phyloP scores from a whole-genome alignment of 805 yeast genomes.

The Cyberlindnera mycetangii region DNA sequence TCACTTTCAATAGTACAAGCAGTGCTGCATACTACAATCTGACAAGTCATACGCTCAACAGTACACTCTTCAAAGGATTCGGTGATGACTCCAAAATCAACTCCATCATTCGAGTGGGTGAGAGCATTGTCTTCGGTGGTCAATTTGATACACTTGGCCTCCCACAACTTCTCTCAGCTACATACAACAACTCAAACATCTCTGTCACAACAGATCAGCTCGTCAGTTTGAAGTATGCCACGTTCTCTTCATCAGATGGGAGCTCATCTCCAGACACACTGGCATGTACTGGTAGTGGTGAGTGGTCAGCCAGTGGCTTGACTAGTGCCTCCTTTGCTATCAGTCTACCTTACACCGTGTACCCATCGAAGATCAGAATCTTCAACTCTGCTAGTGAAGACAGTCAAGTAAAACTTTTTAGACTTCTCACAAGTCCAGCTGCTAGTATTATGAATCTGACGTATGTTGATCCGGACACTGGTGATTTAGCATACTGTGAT shows the following conservation, averaged over 20 bases:
- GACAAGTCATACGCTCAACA: conserved; percentile 36
- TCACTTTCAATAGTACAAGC: conserved; percentile 48
- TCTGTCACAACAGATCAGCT: conserved; percentile 55
- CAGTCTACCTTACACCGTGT: conserved; percentile 48
- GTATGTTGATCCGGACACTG: conserved; percentile 71
- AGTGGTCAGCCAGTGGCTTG: conserved; percentile 52
- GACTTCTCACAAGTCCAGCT: conserved; percentile 74
- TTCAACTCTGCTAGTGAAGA: conserved; percentile 53
- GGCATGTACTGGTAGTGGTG: conserved; percentile 53
- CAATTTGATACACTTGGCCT: conserved; percentile 46
- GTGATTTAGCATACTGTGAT: conserved; percentile 64
- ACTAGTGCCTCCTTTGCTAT: conserved; percentile 67
- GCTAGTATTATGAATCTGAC: conserved; percentile 90
- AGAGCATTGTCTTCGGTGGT: conserved; percentile 78
- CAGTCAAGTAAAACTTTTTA: conserved; percentile 53
- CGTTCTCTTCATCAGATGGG: conserved; percentile 43
- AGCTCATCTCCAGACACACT: conserved; percentile 26
- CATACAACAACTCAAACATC: conserved; percentile 39
- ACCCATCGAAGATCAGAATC: conserved; percentile 71
- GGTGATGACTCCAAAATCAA: conserved; percentile 55
- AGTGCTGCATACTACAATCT: conserved; percentile 67
- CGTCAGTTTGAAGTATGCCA: conserved; percentile 56
- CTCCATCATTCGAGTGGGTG: conserved; percentile 53
- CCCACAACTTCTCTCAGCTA: conserved; percentile 24
- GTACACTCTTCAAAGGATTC: conserved; percentile 77